Evolutionary conservation across 2,329 filamentous ascomycete species (phyloP), one percentile per base, ranked within the genome.

Genomic region (Aureobasidium uvarum): DNA sequence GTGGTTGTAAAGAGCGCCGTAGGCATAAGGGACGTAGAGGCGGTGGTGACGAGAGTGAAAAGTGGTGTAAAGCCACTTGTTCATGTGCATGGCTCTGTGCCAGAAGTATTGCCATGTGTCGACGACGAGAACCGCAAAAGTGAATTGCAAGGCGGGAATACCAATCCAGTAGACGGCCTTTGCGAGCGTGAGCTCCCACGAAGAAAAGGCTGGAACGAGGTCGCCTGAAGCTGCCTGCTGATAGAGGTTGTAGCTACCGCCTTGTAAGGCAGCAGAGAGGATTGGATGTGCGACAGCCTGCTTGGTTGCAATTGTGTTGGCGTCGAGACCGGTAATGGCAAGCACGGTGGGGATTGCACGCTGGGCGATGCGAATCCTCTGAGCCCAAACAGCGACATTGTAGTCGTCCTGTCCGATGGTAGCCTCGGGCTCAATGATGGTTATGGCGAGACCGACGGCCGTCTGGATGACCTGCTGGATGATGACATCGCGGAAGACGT

Each of bases 31-130:
- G 3, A 98, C 95, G 77, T 99, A 98, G 39, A 99, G 87, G 46
- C 94, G 90, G 81, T 99, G 95, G 78, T 99, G 95, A 67, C 94
- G 88, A 54, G 93, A 94, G 80, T 98, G 95, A 80, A 97, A 95
- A 64, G 89, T 90, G 68, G 88, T 89, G 82, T 98, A 98, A 71
- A 99, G 84, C 90, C 91, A 98, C 77, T 91, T 93, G 81, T 98
- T 97, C 81, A 95, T 84, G 79, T 99, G 95, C 95, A 99, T 99
- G 66, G 89, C 85, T 45, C 95, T 91, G 78, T 99, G 95, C 72
- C 94, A 84, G 79, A 97, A 96, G 80, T 99, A 99, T 76, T 99
- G 94, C 95, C 95, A 99, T 51, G 92, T 95, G 78, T 99, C 95
- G 71, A 98, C 85, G 69, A 96, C 82, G 69, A 86, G 79, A 67